These are phyloP conservation scores for Fusarium goolgardi DNA, from an alignment of 2,329 filamentous ascomycete genomes.

Conservation along the genomic window DNA sequence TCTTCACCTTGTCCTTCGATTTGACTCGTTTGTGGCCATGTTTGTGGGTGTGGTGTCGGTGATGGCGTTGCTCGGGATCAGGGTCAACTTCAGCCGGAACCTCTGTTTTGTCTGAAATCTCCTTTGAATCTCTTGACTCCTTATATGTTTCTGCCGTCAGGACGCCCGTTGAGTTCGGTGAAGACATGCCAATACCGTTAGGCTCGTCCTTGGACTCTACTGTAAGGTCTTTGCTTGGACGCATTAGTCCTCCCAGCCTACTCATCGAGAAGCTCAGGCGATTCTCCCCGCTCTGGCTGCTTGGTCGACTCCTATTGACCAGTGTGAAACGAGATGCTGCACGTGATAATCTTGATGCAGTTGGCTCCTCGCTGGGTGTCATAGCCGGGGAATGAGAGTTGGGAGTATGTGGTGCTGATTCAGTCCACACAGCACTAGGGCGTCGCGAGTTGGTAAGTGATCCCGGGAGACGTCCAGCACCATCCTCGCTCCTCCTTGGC, in stretches of 20 bases:
- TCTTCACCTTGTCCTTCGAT: conserved; percentile 55
- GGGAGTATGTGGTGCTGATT: conserved; percentile 56
- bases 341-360: conserved; percentile 66
- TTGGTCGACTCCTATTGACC: conserved; percentile 63
- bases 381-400: conserved; percentile 53
- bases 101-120: conserved; percentile 35
- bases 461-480: conserved; percentile 52
- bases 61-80: conserved; percentile 38
- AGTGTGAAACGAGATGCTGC: conserved; percentile 67
- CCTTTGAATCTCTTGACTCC: conserved; percentile 34
- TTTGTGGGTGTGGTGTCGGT: conserved; percentile 47
- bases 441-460: conserved; percentile 57
- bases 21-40: conserved; percentile 53
- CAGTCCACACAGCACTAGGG: conserved; percentile 63
- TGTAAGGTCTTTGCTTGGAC: conserved; percentile 61
- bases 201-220: conserved; percentile 43
- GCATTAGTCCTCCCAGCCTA: conserved; percentile 64
- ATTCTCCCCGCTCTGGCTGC: conserved; percentile 68
- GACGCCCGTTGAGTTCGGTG: conserved; percentile 44
- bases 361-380: conserved; percentile 65
- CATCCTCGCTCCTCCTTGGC: conserved; percentile 62
- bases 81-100: conserved; percentile 42
- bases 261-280: conserved; percentile 69
- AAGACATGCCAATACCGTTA: conserved; percentile 43
- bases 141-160: conserved; percentile 42